Evolutionary conservation across 495 filamentous ascomycete genomes (phyloP).

Genomic region (Melanomma pulvis-pyrius): DNA sequence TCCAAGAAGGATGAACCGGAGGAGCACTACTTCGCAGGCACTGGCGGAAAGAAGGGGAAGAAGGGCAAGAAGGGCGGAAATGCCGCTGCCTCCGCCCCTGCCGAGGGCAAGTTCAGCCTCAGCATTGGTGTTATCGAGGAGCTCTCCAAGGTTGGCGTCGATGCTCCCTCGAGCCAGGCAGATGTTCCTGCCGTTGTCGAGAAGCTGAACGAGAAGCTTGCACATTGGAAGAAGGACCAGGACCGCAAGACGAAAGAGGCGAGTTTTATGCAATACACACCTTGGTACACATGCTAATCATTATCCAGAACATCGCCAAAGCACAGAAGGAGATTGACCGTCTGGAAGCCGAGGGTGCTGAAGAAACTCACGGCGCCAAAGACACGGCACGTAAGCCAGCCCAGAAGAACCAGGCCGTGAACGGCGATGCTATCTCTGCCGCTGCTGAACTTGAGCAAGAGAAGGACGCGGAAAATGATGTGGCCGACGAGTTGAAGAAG

Average conservation of each 20-base stretch:
- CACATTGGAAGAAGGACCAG: slow-evolving; percentile 92
- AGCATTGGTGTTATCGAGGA: slow-evolving; percentile 89
- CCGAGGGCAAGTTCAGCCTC: slow-evolving; percentile 75
- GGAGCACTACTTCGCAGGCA: slow-evolving; percentile 83
- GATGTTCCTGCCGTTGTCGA: slow-evolving; percentile 78
- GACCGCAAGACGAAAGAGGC: slow-evolving; percentile 89
- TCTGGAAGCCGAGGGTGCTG: slow-evolving; percentile 59
- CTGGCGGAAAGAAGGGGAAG: slow-evolving; percentile 84
- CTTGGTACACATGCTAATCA: not conserved
- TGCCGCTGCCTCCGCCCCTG: slow-evolving; percentile 44
- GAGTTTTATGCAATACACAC: slow-evolving; percentile 42
- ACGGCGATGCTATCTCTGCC: slow-evolving; percentile 54
- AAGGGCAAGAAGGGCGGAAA: slow-evolving; percentile 77
- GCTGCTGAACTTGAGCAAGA: slow-evolving; percentile 60
- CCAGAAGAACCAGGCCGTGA: slow-evolving; percentile 53
- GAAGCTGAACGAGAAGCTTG: slow-evolving; percentile 88
- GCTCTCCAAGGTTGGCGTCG: slow-evolving; percentile 77
- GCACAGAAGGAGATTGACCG: slow-evolving; percentile 68
- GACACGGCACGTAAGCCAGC: slow-evolving; percentile 60
- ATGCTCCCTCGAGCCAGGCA: slow-evolving; percentile 79
- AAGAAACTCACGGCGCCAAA: slow-evolving; percentile 38
- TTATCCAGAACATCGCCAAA: slow-evolving; percentile 68
- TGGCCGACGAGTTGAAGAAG: slow-evolving; percentile 60
- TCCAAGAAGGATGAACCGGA: slow-evolving; percentile 81
- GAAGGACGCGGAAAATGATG: slow-evolving; percentile 60